These are phyloP conservation scores for Erythrobasidium hasegawianum DNA, from an alignment of 1,284 basidiomycete species.

Conservation along the genomic window DNA sequence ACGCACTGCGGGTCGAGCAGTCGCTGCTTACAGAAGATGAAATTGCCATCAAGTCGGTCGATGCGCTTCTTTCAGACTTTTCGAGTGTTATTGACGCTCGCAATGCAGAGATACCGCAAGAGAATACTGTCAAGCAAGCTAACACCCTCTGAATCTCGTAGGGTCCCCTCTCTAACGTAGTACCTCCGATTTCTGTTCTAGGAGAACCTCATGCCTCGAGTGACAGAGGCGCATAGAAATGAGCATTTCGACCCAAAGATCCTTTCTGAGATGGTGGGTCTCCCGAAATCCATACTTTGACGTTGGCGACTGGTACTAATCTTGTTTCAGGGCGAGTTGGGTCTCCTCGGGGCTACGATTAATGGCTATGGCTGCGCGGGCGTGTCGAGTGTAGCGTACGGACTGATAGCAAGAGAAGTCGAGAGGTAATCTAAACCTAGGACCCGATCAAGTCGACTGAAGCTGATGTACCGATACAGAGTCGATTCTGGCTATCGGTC, in stretches of 20 bases:
- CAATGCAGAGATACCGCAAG: constrained; percentile 69
- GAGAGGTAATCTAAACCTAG: constrained; percentile 60
- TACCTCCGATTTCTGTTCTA: too few species aligned
- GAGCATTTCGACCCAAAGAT: constrained; percentile 78
- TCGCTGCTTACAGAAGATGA: constrained; percentile 83
- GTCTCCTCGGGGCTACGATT: constrained; percentile 86
- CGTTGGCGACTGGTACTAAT: too few species aligned
- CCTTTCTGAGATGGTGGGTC: constrained; percentile 69
- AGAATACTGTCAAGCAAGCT: constrained; percentile 71
- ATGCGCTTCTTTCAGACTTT: constrained; percentile 4
- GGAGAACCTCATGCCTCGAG: constrained; percentile 77
- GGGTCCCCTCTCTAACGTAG: too few species aligned
- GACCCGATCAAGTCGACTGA: neutral
- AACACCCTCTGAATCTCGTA: neutral
- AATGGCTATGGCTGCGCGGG: constrained; percentile 92
- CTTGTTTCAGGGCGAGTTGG: constrained; percentile 68
- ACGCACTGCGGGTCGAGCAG: constrained; percentile 42
- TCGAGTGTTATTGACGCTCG: neutral
- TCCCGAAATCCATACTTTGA: too few species aligned
- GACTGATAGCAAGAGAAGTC: constrained; percentile 86
- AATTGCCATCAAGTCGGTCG: constrained; percentile 70
- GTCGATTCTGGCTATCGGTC: constrained; percentile 95
- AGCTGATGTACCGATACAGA: constrained; percentile 50
- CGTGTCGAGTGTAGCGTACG: constrained; percentile 65
- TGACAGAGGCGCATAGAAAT: constrained; percentile 79